Base-by-base conservation (phyloP, 805 yeast species). In the Metschnikowia baotianmanensis region DNA sequence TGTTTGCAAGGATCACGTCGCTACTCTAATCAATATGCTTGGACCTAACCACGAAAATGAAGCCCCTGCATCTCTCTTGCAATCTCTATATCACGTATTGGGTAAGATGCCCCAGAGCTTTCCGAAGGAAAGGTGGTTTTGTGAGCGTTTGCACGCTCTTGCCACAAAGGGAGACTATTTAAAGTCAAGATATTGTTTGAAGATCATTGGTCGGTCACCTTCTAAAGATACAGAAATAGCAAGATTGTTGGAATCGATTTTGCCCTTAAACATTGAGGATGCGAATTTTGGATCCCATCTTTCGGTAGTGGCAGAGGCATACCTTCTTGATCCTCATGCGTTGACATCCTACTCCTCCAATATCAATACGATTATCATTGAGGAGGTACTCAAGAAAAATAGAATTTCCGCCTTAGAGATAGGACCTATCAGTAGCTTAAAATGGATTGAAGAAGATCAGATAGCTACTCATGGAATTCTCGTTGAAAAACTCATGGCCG, bases 111-210 rank as follows among this genome's bases (percentile, higher is more conserved):
- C 76, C 1, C 76, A 75, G 3, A 62, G 67, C 23, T 61, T 77
- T 15, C 74, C 79, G 3, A 59, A 62, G n/a, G 67, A 69, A 17
- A 67, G 64, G 8, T 53, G 52, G 3, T 78, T 82, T 46, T 49
- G 65, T 12, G 71, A 72, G 7, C 61, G 65, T 11, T 57, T 87
- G 34, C 62, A 68, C 31, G 56, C 61, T 2, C 61, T 82, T 20
- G 76, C 83, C 0, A 47, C 65, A 0, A 50, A 54, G 1, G 91
- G 91, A 0, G 60, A 75, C 2, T 78, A 86, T 1, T 30, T 53
- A 8, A 87, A 82, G 51, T 82, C 91, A 0, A 78, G 72, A 52
- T 85, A 81, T 55, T 74, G 90, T 0, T 63, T 78, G 7, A 80
- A 78, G 53, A 62, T 85, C 6, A 46, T 86, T 6, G 71, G 78